Percentiles rank a stretch among this genome's conserved stretches.
Conservation (phyloP, 768 basidiomycete genomes). For the Termitomyces sp. region DNA sequence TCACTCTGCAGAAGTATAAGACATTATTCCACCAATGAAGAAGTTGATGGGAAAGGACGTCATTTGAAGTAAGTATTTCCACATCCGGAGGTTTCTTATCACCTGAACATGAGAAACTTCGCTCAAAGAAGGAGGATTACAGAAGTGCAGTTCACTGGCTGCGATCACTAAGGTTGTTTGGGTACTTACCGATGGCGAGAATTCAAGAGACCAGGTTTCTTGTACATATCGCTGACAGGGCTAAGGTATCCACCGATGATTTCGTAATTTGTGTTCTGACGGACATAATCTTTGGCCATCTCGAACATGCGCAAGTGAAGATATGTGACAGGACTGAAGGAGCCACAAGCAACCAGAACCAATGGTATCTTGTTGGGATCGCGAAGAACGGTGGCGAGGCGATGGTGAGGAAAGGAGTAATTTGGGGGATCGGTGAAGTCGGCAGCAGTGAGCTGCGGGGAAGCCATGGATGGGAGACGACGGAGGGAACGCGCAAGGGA, state of each 20-base stretch:
- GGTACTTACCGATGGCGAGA: slow-evolving; percentile 79
- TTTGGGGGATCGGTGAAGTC: slow-evolving; percentile 62
- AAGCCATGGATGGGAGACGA: slow-evolving; percentile 21
- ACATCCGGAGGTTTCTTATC: slow-evolving; percentile 12
- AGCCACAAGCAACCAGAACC: slow-evolving; percentile 95
- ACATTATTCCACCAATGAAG: neutral
- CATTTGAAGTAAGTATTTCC: slow-evolving; percentile 12
- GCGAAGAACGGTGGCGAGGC: slow-evolving; percentile 53
- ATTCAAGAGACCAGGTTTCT: slow-evolving; percentile 90
- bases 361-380: slow-evolving; percentile 76
- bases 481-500: slow-evolving; percentile 8
- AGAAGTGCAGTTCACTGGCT: neutral
- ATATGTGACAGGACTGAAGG: slow-evolving; percentile 97
- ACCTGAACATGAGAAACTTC: neutral
- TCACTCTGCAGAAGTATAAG: slow-evolving; percentile 48
- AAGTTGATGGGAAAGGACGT: slow-evolving; percentile 12
- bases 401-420: slow-evolving; percentile 67
- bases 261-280: slow-evolving; percentile 89
- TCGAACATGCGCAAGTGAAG: slow-evolving; percentile 99
- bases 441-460: slow-evolving; percentile 28
- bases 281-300: slow-evolving; percentile 96
- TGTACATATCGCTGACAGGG: slow-evolving; percentile 94
- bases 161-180: slow-evolving; percentile 13
- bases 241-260: slow-evolving; percentile 95
- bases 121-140: neutral